Conservation (phyloP, 2,329 filamentous ascomycete genomes). For the Bipolaris cookei region DNA sequence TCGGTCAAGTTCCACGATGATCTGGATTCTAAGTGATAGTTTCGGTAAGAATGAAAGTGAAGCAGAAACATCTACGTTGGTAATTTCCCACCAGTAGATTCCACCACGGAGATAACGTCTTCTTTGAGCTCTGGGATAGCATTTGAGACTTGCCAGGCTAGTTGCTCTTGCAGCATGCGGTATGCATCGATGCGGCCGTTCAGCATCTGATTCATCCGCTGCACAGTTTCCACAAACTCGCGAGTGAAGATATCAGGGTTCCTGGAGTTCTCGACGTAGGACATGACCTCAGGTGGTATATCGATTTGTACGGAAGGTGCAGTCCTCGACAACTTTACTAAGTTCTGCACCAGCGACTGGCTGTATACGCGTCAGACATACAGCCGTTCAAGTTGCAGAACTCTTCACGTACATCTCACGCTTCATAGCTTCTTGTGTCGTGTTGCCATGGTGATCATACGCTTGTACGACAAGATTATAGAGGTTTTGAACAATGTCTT, state of each 20-base stretch:
- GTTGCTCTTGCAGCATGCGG: slow-evolving; percentile 62
- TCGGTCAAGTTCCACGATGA: neutral
- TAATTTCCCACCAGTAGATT: slow-evolving; percentile 52
- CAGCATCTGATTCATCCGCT: slow-evolving; percentile 67
- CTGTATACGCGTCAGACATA: slow-evolving; percentile 32
- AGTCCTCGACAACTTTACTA: slow-evolving; percentile 59
- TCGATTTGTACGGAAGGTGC: slow-evolving; percentile 58
- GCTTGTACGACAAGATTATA: slow-evolving; percentile 65
- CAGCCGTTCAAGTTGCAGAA: too few relatives aligned
- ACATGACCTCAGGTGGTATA: slow-evolving; percentile 66
- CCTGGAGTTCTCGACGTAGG: slow-evolving; percentile 66
- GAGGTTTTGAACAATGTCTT: slow-evolving; percentile 66
- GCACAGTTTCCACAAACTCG: slow-evolving; percentile 69
- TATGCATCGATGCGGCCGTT: slow-evolving; percentile 67
- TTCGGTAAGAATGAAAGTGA: neutral
- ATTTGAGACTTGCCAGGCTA: slow-evolving; percentile 64
- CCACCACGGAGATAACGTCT: slow-evolving; percentile 60
- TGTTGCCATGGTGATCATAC: slow-evolving; percentile 64
- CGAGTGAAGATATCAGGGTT: slow-evolving; percentile 72
- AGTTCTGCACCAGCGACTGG: slow-evolving; percentile 60
- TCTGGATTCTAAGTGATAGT: neutral
- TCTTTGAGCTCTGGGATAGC: slow-evolving; percentile 63
- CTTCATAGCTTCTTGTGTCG: slow-evolving; percentile 64
- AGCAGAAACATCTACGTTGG: neutral
- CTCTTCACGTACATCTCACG: slow-evolving; percentile 59